These are phyloP conservation scores for Nadsonia starkeyi-henricii DNA, from an alignment of 1,139 yeast genomes.

Conservation along the genomic window DNA sequence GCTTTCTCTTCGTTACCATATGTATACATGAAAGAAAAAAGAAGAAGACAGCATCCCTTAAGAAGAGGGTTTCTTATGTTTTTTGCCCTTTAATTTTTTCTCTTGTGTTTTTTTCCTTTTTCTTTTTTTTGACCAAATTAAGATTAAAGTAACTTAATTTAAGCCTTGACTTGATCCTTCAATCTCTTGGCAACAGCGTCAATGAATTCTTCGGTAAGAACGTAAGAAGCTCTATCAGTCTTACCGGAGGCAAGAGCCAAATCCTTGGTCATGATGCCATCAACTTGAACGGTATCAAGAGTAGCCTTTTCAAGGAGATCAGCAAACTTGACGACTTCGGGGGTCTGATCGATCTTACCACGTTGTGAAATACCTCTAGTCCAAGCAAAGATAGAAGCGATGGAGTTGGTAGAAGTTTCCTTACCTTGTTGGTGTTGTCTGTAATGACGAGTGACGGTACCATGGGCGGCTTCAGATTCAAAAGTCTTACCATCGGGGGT, in stretches of 20 bases:
- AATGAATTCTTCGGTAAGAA: slow-evolving; percentile 81
- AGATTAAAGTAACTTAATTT: neutral
- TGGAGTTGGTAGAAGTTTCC: slow-evolving; percentile 95
- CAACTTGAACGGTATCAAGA: slow-evolving; percentile 70
- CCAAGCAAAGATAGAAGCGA: slow-evolving; percentile 98
- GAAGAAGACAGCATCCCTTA: no score
- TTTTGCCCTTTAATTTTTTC: no score
- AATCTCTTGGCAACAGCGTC: slow-evolving; percentile 58
- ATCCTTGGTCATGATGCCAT: slow-evolving; percentile 90
- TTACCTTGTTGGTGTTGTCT: slow-evolving; percentile 91
- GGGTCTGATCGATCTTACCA: slow-evolving; percentile 76
- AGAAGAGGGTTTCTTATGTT: no score
- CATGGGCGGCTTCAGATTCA: slow-evolving; percentile 96
- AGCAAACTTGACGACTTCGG: slow-evolving; percentile 71
- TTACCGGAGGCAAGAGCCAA: slow-evolving; percentile 79
- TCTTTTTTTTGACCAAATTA: neutral
- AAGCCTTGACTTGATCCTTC: slow-evolving; percentile 10
- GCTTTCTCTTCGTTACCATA: no score
- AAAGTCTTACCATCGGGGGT: slow-evolving; percentile 94
- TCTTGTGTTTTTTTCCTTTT: no score
- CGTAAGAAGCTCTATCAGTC: slow-evolving; percentile 67
- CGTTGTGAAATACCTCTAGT: slow-evolving; percentile 83
- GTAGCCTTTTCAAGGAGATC: slow-evolving; percentile 67
- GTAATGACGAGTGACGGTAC: slow-evolving; percentile 92
- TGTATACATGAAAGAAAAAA: no score